Percentiles rank a stretch among this genome's conserved stretches.
Evolutionary conservation across 2,329 filamentous ascomycete genomes (phyloP).

Genomic region (Ophiostoma australiae): DNA sequence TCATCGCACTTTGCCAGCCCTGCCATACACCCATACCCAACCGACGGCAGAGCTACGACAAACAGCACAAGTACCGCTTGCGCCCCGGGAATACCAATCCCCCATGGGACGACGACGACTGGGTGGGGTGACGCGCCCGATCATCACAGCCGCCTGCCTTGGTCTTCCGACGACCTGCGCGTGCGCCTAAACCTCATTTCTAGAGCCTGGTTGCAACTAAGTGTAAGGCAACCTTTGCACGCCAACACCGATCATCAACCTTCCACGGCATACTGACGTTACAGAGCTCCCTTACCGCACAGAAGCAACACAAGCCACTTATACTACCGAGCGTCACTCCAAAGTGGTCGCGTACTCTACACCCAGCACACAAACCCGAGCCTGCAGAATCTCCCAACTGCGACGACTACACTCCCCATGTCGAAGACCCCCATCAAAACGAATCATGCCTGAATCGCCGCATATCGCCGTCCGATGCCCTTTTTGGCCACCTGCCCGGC

Average conservation of each 20-base stretch:
- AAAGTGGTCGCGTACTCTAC: slow-evolving; percentile 29
- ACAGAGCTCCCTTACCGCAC: slow-evolving; percentile 16
- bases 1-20: slow-evolving; percentile 39
- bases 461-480: slow-evolving; percentile 13
- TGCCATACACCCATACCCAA: slow-evolving; percentile 26
- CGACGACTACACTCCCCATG: slow-evolving; percentile 24
- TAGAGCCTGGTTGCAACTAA: slow-evolving; percentile 38
- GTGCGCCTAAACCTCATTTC: slow-evolving; percentile 40
- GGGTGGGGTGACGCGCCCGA: slow-evolving; percentile 35
- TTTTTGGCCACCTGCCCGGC: slow-evolving; percentile 8
- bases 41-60: slow-evolving; percentile 16
- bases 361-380: slow-evolving; percentile 16
- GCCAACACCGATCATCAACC: neutral
- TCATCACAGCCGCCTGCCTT: slow-evolving; percentile 24
- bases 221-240: slow-evolving; percentile 26
- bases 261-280: slow-evolving; percentile 1
- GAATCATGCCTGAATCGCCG: slow-evolving; percentile 24
- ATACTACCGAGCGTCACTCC: slow-evolving; percentile 32
- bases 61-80: slow-evolving; percentile 35
- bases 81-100: slow-evolving; percentile 37
- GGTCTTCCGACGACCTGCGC: slow-evolving; percentile 31
- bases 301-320: neutral
- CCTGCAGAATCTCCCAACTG: slow-evolving; percentile 24
- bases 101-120: slow-evolving; percentile 35
- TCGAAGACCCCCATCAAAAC: slow-evolving; percentile 27